Percentiles rank a stretch among this genome's conserved stretches.
phyloP scores from a whole-genome alignment of 805 yeast genomes.

The Ascoidea asiatica region DNA sequence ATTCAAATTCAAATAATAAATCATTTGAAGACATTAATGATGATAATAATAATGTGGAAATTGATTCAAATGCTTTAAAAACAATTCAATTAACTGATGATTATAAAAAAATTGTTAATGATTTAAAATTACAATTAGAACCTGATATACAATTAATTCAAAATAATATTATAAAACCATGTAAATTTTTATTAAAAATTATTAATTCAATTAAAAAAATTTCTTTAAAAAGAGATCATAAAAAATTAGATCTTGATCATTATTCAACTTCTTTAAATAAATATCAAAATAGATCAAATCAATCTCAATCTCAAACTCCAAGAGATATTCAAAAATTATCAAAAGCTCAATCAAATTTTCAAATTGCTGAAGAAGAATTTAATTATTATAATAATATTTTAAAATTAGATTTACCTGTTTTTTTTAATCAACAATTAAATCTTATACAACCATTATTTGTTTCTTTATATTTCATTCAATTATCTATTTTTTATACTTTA shows the following conservation, averaged over 20 bases:
- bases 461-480: conserved; percentile 92
- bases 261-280: conserved; percentile 57
- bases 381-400: conserved; percentile 93
- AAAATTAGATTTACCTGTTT: conserved; percentile 76
- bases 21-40: conserved; percentile 49
- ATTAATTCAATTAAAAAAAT: conserved; percentile 79
- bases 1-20: conserved; percentile 78
- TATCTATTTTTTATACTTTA: conserved; percentile 88
- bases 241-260: conserved; percentile 87
- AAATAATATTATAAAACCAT: conserved; percentile 78
- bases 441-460: conserved; percentile 90
- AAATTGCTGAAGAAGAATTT: conserved; percentile 87
- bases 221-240: conserved; percentile 92
- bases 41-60: conserved; percentile 98
- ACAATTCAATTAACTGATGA: conserved; percentile 86
- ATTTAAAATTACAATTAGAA: conserved; percentile 69
- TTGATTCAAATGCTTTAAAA: too few relatives aligned
- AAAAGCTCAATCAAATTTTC: conserved; percentile 78
- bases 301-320: conserved; percentile 62
- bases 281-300: conserved; percentile 71
- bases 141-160: conserved; percentile 93
- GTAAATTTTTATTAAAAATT: conserved; percentile 76
- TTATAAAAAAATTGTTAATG: conserved; percentile 77
- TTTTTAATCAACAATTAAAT: conserved; percentile 81
- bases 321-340: conserved; percentile 90